Conservation (phyloP, 768 basidiomycete species). For the Russula vinacea region DNA sequence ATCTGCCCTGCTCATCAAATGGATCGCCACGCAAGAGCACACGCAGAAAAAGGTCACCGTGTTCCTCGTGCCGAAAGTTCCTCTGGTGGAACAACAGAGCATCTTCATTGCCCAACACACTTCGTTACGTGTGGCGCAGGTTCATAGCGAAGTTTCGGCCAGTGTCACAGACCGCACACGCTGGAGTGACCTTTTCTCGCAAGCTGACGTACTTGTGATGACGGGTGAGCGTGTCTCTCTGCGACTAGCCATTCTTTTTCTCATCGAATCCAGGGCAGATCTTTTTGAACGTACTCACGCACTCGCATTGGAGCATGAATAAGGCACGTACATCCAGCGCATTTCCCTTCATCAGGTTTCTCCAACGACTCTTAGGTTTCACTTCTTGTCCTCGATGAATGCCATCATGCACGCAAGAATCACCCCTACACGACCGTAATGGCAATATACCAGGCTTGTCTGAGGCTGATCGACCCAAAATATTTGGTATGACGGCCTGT, state of each 20-base stretch:
- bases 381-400: slow-evolving; percentile 56
- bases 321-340: slow-evolving; percentile 42
- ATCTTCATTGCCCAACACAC: slow-evolving; percentile 63
- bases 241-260: background rate
- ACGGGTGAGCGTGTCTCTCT: slow-evolving; percentile 57
- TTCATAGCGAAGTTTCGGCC: slow-evolving; percentile 69
- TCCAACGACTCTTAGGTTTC: slow-evolving; percentile 43
- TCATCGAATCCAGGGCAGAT: slow-evolving; percentile 61
- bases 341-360: background rate
- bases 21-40: slow-evolving; percentile 54
- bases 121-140: slow-evolving; percentile 60
- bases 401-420: slow-evolving; percentile 55
- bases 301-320: slow-evolving; percentile 75
- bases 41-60: slow-evolving; percentile 59
- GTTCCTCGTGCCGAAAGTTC: slow-evolving; percentile 82
- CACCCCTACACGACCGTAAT: slow-evolving; percentile 59
- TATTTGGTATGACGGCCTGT: slow-evolving; percentile 94
- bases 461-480: slow-evolving; percentile 55
- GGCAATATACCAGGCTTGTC: slow-evolving; percentile 52
- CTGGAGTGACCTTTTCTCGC: slow-evolving; percentile 63
- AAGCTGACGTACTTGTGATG: slow-evolving; percentile 78
- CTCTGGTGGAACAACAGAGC: slow-evolving; percentile 81
- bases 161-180: slow-evolving; percentile 61
- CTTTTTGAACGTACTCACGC: slow-evolving; percentile 73
- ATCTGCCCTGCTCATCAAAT: slow-evolving; percentile 66